These are phyloP conservation scores for Cucurbita moschata DNA, from an alignment of 306 rosid genomes.

Conservation along the genomic window DNA sequence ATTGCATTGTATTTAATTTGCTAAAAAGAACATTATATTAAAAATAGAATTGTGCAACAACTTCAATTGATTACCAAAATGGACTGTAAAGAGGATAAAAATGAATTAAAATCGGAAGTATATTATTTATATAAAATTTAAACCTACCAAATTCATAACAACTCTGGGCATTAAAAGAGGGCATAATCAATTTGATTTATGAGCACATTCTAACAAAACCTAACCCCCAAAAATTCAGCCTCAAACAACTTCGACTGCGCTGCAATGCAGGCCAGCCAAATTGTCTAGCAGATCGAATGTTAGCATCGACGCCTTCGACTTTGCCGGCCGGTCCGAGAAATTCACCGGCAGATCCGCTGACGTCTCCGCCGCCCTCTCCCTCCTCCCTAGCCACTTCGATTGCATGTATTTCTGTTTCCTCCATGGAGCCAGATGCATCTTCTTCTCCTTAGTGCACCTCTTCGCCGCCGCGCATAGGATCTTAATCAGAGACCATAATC, in stretches of 20 bases:
- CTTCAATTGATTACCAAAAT: too few relatives aligned
- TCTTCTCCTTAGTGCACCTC: slow-evolving; percentile 75
- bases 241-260: slow-evolving; percentile 44
- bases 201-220: background rate
- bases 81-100: too few relatives aligned
- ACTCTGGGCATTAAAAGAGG: background rate
- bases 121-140: background rate
- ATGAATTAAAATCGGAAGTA: too few relatives aligned
- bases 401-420: slow-evolving; percentile 78
- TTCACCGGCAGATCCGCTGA: slow-evolving; percentile 11
- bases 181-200: background rate
- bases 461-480: slow-evolving; percentile 65
- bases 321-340: slow-evolving; percentile 17
- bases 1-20: too few relatives aligned
- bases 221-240: background rate
- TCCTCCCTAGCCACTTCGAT: slow-evolving; percentile 66
- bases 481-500: slow-evolving; percentile 35
- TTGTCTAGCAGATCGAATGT: slow-evolving; percentile 49
- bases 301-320: slow-evolving; percentile 58
- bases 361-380: slow-evolving; percentile 18
- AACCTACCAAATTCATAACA: background rate
- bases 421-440: slow-evolving; percentile 83
- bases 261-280: slow-evolving; percentile 17
- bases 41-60: too few relatives aligned
- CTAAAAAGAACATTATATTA: too few relatives aligned